Conservation (phyloP, 495 filamentous ascomycete genomes). For the Daldinia childiae region DNA sequence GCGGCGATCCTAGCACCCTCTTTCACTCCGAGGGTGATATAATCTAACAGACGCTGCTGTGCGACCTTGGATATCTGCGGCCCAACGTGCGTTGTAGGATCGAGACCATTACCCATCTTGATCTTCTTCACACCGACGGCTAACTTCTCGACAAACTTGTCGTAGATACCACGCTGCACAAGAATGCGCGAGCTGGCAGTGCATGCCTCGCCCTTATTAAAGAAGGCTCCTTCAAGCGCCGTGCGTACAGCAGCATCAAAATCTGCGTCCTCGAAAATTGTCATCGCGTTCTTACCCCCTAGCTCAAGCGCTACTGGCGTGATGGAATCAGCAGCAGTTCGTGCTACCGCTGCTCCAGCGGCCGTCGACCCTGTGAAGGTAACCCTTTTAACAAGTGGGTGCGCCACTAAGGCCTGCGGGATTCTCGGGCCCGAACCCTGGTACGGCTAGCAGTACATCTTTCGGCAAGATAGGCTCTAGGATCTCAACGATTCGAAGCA, state of each 20-base stretch:
- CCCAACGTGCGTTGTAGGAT: constrained; percentile 19
- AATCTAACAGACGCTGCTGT: constrained; percentile 58
- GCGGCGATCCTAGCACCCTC: constrained; percentile 69
- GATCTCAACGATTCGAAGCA: constrained; percentile 24
- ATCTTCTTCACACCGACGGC: constrained; percentile 14
- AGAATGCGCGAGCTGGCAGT: constrained; percentile 17
- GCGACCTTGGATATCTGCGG: constrained; percentile 16
- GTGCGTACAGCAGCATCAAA: constrained; percentile 19
- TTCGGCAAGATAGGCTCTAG: constrained; percentile 14
- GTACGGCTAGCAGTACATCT: constrained; percentile 15
- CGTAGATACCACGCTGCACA: constrained; percentile 18
- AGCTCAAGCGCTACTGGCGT: constrained; percentile 25
- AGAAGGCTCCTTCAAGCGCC: constrained; percentile 22
- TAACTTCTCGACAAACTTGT: constrained; percentile 16
- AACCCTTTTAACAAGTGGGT: constrained; percentile 70
- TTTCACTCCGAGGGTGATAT: constrained; percentile 69
- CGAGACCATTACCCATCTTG: constrained; percentile 22
- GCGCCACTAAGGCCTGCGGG: constrained; percentile 68
- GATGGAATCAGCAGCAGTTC: constrained; percentile 12
- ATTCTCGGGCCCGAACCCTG: constrained; percentile 54
- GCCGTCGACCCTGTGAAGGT: constrained; percentile 69
- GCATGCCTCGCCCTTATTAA: constrained; percentile 26
- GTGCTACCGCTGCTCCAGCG: constrained; percentile 15
- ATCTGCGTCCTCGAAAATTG: constrained; percentile 21
- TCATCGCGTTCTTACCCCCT: constrained; percentile 19